Base-by-base conservation (phyloP, 345 rosid genomes). In the Lepidium aucheri region DNA sequence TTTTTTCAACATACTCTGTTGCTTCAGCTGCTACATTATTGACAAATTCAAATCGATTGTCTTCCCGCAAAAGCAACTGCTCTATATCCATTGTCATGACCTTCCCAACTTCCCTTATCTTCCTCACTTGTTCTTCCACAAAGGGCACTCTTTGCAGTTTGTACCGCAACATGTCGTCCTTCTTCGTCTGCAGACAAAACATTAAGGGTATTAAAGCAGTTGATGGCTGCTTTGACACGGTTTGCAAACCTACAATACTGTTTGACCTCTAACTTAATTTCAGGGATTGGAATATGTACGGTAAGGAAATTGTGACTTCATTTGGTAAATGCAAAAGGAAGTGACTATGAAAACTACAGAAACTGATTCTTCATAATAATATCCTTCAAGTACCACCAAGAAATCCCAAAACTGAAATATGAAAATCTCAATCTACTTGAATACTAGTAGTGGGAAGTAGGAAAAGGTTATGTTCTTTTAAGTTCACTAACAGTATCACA, bases 21-120 rank as follows among this genome's bases (percentile, higher is more conserved):
- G 98, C 98, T 77, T 92, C 95, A 4, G 97, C 94, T 7, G 93
- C 97, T 1, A 92, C 80, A 33, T 86, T 88, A 1, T 92, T 89
- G 36, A 92, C 85, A 44, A 93, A 89, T 41, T 83, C 87, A 30
- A 77, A 93, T 16, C 85, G 74, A 45, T 87, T 93, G 46, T 87
- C 95, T 76, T 87, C 98, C 0, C 89, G 82, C 43, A 81, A 73
- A 79, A 87, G 63, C 33, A 93, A 63, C 70, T 84, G 77, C 63
- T 89, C 82, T 6, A 93, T 85, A 62, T 93, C 98, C 82, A 83
- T 80, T 0, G 90, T 71, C 79, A 86, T 30, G 0, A 82, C 77
- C 78, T 84, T 80, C 12, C 90, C 91, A 9, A 74, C 79, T 53
- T 93, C 97, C 65, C 40, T 68, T 11, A 93, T 65, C 77, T 81